phyloP scores from a whole-genome alignment of 2,329 filamentous ascomycete species.

The Chaetomium globosum region DNA sequence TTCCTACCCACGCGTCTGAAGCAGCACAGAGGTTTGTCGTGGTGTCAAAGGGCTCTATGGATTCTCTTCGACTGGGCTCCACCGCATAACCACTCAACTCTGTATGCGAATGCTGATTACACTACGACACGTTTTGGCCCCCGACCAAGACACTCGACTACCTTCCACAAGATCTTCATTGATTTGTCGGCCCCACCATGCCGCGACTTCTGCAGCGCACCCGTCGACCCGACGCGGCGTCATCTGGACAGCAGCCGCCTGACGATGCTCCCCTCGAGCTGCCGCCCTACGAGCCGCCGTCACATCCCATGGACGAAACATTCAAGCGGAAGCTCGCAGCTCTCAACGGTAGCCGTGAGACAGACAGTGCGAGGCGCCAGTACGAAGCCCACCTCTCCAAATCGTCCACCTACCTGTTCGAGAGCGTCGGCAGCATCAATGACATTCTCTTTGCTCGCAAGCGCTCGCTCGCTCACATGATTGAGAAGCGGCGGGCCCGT shows the following conservation, averaged over 20 bases:
- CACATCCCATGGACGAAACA: constrained; percentile 48
- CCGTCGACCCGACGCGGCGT: constrained; percentile 19
- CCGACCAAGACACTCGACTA: not conserved
- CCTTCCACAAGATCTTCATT: not conserved
- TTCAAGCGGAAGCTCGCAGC: constrained; percentile 37
- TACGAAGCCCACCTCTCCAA: constrained; percentile 54
- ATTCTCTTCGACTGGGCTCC: not conserved
- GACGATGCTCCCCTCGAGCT: constrained; percentile 40
- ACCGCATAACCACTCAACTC: not conserved
- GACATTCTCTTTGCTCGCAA: constrained; percentile 45
- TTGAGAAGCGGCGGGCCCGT: constrained; percentile 43
- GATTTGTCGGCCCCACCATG: constrained; percentile 23
- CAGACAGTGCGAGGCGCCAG: constrained; percentile 36
- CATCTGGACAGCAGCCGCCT: constrained; percentile 11
- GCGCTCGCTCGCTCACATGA: constrained; percentile 40
- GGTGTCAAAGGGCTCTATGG: not conserved
- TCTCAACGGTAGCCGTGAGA: constrained; percentile 49
- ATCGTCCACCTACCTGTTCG: constrained; percentile 49
- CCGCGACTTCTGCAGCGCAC: constrained; percentile 32
- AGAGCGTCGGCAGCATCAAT: constrained; percentile 54
- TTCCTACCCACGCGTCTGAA: not conserved
- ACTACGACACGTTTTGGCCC: not conserved
- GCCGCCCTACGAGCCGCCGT: constrained; percentile 56
- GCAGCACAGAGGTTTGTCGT: not conserved
- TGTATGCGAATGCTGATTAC: not conserved